Evolutionary conservation across 78 protist species (phyloP).

Genomic region (Dictyostelium firmibasis): DNA sequence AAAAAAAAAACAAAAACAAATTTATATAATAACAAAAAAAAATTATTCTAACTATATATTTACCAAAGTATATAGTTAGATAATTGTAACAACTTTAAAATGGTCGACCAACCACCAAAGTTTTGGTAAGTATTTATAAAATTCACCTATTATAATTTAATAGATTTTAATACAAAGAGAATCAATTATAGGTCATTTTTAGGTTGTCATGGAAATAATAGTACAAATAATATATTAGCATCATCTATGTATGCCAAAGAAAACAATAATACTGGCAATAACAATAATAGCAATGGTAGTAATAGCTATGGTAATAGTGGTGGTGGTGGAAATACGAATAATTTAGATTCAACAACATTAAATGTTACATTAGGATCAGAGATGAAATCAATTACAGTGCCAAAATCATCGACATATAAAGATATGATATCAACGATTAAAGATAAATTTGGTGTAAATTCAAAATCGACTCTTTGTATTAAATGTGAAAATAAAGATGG

Average conservation of each 20-base stretch:
- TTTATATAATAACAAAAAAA: not conserved
- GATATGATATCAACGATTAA: constrained; percentile 30
- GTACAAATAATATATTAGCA: not conserved
- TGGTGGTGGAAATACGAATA: not conserved
- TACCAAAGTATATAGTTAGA: not conserved
- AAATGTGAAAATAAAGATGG: constrained; percentile 55
- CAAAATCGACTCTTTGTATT: constrained; percentile 31
- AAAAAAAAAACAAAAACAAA: not conserved
- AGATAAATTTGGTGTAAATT: constrained; percentile 48
- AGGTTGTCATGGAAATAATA: constrained; percentile 2
- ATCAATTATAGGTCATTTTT: not conserved
- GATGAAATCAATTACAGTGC: not conserved
- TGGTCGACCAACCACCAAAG: not conserved
- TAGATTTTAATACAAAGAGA: not conserved
- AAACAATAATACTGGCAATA: not conserved
- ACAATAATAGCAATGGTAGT: not conserved
- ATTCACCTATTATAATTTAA: not conserved
- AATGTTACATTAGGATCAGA: constrained; percentile 40
- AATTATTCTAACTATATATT: not conserved
- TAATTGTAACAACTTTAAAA: not conserved
- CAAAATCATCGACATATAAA: constrained; percentile 31
- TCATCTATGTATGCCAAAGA: not conserved
- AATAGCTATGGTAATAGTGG: not conserved
- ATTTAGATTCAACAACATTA: constrained; percentile 20
- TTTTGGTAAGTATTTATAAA: not conserved